Evolutionary conservation across 2,329 filamentous ascomycete species (phyloP).

Genomic region (Cryphonectria japonica): DNA sequence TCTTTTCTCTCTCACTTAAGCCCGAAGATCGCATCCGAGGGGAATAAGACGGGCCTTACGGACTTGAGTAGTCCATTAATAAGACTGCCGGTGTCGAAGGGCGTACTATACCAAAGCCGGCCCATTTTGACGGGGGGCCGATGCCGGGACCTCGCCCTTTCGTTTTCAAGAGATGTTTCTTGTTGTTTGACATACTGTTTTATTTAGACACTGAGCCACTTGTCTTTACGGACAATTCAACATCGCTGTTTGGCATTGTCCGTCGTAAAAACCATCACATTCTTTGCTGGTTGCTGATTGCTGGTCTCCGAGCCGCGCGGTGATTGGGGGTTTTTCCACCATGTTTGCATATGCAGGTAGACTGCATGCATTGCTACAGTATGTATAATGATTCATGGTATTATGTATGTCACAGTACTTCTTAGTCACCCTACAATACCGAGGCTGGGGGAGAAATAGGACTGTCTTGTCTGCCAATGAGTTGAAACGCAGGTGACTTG

Average conservation of each 20-base stretch:
- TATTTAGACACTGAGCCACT: too few species aligned
- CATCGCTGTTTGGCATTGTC: neutral
- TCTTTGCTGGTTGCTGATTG: neutral
- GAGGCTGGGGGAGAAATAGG: neutral
- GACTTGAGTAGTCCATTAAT: neutral
- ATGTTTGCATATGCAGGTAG: neutral
- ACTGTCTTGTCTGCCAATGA: neutral
- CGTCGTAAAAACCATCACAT: neutral
- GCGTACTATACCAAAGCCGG: neutral
- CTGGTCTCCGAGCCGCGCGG: too few species aligned
- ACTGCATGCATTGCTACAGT: neutral
- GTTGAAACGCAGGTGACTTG: constrained; percentile 1
- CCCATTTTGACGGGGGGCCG: neutral
- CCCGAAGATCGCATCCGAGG: neutral
- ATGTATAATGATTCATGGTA: neutral
- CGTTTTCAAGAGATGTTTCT: neutral
- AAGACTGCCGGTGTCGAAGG: neutral
- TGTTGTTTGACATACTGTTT: too few species aligned
- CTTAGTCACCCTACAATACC: neutral
- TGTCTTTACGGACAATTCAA: neutral
- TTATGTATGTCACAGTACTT: neutral
- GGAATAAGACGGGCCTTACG: constrained; percentile 5
- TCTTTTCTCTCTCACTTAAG: neutral
- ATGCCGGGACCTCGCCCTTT: neutral
- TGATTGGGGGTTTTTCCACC: neutral